phyloP scores from a whole-genome alignment of 371 early-diverging fungal species.

The Actinomucor elegans region DNA sequence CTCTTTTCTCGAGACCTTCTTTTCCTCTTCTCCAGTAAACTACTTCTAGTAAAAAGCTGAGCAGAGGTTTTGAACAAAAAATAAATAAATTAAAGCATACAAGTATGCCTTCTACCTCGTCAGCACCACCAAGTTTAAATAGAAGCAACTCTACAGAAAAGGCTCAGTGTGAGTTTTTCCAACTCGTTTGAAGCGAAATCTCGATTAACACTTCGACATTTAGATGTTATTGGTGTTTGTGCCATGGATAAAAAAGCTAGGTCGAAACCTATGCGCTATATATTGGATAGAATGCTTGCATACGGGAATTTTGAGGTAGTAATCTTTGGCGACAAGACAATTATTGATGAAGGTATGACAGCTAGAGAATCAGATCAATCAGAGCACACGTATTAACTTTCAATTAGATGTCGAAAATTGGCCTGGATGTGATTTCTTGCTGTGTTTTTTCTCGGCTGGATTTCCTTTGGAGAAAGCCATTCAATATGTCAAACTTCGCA shows the following conservation, averaged over 20 bases:
- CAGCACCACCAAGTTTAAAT: background rate
- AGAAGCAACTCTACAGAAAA: background rate
- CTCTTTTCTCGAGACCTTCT: too few relatives aligned
- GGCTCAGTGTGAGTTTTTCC: background rate
- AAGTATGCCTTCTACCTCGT: background rate
- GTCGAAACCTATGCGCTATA: conserved; percentile 96
- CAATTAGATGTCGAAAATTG: conserved; percentile 85
- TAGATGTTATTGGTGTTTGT: conserved; percentile 85
- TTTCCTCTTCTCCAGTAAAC: too few relatives aligned
- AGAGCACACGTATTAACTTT: too few relatives aligned
- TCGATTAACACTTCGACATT: background rate
- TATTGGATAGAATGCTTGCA: conserved; percentile 79
- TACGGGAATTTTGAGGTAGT: conserved; percentile 82
- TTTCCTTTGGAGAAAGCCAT: conserved; percentile 96
- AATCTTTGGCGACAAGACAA: conserved; percentile 95
- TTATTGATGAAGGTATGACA: conserved; percentile 85
- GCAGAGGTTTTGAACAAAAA: too few relatives aligned
- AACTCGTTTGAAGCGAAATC: background rate
- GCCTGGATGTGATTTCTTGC: conserved; percentile 96
- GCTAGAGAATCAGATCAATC: background rate
- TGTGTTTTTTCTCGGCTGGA: conserved; percentile 95
- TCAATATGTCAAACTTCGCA: conserved; percentile 79
- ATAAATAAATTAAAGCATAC: too few relatives aligned
- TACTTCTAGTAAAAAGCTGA: too few relatives aligned
- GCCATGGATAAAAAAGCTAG: conserved; percentile 95